A percentile compares a stretch with the other conserved stretches of the same genome.
phyloP scores from a whole-genome alignment of 2,329 filamentous ascomycete genomes.

The Aureobasidium musti region DNA sequence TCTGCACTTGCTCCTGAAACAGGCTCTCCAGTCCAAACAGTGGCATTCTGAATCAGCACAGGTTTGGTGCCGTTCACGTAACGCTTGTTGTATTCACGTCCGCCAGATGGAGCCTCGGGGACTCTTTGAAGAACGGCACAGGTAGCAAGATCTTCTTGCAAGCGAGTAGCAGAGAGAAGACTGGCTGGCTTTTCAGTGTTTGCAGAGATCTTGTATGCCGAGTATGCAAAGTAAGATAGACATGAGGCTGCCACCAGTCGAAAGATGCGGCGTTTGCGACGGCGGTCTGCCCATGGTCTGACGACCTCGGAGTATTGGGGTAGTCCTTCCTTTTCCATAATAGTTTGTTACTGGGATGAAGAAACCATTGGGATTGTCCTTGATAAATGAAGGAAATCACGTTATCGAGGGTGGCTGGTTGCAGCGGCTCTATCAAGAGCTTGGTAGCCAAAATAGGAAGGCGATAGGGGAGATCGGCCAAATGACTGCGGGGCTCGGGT shows the following conservation, averaged over 20 bases:
- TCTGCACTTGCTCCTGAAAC: constrained; percentile 53
- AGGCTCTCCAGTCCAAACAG: constrained; percentile 67
- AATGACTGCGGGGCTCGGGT: constrained; percentile 3
- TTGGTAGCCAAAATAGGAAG: constrained; percentile 13
- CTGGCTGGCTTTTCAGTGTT: constrained; percentile 27
- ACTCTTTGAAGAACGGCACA: constrained; percentile 59
- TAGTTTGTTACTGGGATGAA: background rate
- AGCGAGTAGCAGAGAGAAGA: constrained; percentile 54
- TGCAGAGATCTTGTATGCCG: constrained; percentile 25
- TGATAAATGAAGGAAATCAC: constrained; percentile 5
- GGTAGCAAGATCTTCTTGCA: constrained; percentile 57
- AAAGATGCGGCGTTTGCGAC: constrained; percentile 25
- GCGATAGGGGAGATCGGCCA: constrained; percentile 16
- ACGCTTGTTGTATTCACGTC: constrained; percentile 61
- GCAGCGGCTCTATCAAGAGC: constrained; percentile 3
- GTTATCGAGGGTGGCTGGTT: constrained; percentile 15
- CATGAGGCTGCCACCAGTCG: constrained; percentile 23
- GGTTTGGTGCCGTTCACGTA: constrained; percentile 61
- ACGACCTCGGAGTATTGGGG: constrained; percentile 27
- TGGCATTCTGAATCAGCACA: constrained; percentile 66
- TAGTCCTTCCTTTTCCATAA: constrained; percentile 28
- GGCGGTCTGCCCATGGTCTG: constrained; percentile 17
- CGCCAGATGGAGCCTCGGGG: constrained; percentile 58
- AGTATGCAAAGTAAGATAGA: constrained; percentile 25
- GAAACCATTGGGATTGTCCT: background rate